A percentile compares a stretch with the other conserved stretches of the same genome.
These are phyloP conservation scores for Phytopythium sindhum DNA, from an alignment of 352 stramenopile genomes.

Conservation along the genomic window DNA sequence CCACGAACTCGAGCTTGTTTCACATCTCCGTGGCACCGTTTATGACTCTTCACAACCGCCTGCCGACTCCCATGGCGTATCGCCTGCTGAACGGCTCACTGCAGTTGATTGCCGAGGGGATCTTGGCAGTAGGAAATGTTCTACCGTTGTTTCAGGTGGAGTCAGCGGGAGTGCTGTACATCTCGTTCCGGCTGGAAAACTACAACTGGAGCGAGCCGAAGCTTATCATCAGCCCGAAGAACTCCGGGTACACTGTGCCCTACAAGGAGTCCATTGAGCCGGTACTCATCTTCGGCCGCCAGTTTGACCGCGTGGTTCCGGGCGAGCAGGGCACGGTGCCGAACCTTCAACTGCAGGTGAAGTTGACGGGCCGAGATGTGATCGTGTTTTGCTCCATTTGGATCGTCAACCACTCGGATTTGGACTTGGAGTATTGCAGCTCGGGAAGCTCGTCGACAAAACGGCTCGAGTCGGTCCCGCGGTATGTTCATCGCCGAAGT, in stretches of 20 bases:
- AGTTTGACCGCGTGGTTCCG: conserved; percentile 64
- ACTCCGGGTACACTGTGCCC: conserved; percentile 56
- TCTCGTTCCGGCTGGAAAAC: conserved; percentile 86
- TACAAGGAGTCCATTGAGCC: conserved; percentile 80
- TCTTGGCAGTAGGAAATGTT: conserved; percentile 80
- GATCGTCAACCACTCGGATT: conserved; percentile 85
- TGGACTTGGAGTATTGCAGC: conserved; percentile 86
- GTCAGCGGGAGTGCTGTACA: conserved; percentile 51
- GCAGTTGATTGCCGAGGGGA: conserved; percentile 81
- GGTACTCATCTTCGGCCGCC: conserved; percentile 59
- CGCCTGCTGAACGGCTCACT: conserved; percentile 77
- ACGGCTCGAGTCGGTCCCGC: conserved; percentile 59
- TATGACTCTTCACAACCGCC: conserved; percentile 79
- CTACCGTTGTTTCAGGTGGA: conserved; percentile 85
- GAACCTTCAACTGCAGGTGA: conserved; percentile 81
- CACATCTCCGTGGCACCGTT: conserved; percentile 83
- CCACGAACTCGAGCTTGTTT: conserved; percentile 83
- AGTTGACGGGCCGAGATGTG: conserved; percentile 72
- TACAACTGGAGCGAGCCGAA: conserved; percentile 86
- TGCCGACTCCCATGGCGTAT: conserved; percentile 82
- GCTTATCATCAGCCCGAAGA: conserved; percentile 75
- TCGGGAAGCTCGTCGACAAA: conserved; percentile 72
- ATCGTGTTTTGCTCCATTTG: conserved; percentile 87
- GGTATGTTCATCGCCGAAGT: conserved; percentile 69
- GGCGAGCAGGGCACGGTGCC: conserved; percentile 77